Evolutionary conservation across 352 stramenopile genomes (phyloP), one percentile per base, ranked within the genome.

Genomic region (Phytophthora capsici): DNA sequence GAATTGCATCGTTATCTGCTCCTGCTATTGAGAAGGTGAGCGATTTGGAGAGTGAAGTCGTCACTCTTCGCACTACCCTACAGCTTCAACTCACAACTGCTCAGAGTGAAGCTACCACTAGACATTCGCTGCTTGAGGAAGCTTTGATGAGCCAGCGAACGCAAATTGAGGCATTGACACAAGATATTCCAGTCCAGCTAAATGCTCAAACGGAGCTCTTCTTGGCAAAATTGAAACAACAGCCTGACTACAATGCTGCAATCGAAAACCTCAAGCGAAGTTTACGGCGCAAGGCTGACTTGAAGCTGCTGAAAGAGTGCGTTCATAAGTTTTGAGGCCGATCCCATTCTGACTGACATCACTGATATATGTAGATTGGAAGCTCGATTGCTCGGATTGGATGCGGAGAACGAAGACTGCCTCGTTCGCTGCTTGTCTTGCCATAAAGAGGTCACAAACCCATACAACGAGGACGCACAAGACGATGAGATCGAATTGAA

Each of bases 391-490:
- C 67, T 88, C 10, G 79, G 79, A 0, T 66, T 80, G 16, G 67
- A 90, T 9, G 60, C 57, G 0, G 78, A 89, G 19, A 70, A 66
- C 12, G 81, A 91, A 51, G 83, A 91, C 49, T 91, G 83, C 51
- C 69, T 91, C 1, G 67, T 91, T 23, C 83, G 83, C 0, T 90
- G 83, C 30, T 63, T 91, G 12, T 90, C 83, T 26, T 91, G 83
- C 51, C 83, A 82, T 44, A 91, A 90, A 59, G 83, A 91, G 53
- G 71, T 91, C 6, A 40, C 62, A 5, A 71, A 74, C 12, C 23
- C 57, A 3, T 23, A 64, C 2, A 41, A 44, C 16, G 72, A 84
- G 6, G 55, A 55, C 4, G 25, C 32, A 13, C 26, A 61, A 25
- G 43, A 9, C 10, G 72, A 76, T 0, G 75, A 74, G 0, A 52